A percentile compares a stretch with the other conserved stretches of the same genome.
These are phyloP conservation scores for Neurospora sp. DNA, from an alignment of 495 filamentous ascomycete genomes.

Conservation along the genomic window DNA sequence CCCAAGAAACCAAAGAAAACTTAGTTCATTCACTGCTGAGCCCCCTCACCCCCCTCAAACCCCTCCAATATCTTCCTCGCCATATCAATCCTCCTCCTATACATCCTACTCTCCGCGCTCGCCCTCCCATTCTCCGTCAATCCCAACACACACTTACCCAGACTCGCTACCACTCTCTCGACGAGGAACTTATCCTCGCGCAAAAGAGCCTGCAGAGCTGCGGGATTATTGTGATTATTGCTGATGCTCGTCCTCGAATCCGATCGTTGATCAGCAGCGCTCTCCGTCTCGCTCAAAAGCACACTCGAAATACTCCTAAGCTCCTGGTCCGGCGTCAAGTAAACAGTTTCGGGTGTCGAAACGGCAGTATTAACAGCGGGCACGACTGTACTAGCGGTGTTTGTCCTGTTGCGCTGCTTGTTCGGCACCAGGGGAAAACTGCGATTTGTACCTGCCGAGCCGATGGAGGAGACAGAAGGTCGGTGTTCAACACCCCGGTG, in stretches of 20 bases:
- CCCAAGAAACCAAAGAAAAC: neutral
- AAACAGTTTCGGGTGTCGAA: slow-evolving; percentile 24
- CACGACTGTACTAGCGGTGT: neutral
- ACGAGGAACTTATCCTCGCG: slow-evolving; percentile 65
- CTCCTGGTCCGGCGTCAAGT: slow-evolving; percentile 25
- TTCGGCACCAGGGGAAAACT: slow-evolving; percentile 38
- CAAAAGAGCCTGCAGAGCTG: slow-evolving; percentile 41
- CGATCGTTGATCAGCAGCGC: slow-evolving; percentile 13
- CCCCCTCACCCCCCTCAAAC: slow-evolving; percentile 13
- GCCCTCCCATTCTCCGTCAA: slow-evolving; percentile 53
- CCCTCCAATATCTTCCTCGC: slow-evolving; percentile 65
- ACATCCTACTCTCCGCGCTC: slow-evolving; percentile 49
- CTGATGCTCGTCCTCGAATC: neutral
- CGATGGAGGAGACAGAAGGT: slow-evolving; percentile 39
- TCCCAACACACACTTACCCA: slow-evolving; percentile 59
- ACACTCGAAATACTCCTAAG: slow-evolving; percentile 28
- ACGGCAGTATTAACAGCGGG: slow-evolving; percentile 24
- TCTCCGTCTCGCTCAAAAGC: slow-evolving; percentile 30
- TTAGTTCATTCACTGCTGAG: neutral
- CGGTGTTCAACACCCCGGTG: slow-evolving; percentile 32
- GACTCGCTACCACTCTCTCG: slow-evolving; percentile 63
- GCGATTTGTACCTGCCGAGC: slow-evolving; percentile 38
- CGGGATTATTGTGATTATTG: slow-evolving; percentile 19
- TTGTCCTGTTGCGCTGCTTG: slow-evolving; percentile 31
- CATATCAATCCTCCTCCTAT: slow-evolving; percentile 60